phyloP scores from a whole-genome alignment of 805 yeast genomes.

The Nakazawaea holstii region DNA sequence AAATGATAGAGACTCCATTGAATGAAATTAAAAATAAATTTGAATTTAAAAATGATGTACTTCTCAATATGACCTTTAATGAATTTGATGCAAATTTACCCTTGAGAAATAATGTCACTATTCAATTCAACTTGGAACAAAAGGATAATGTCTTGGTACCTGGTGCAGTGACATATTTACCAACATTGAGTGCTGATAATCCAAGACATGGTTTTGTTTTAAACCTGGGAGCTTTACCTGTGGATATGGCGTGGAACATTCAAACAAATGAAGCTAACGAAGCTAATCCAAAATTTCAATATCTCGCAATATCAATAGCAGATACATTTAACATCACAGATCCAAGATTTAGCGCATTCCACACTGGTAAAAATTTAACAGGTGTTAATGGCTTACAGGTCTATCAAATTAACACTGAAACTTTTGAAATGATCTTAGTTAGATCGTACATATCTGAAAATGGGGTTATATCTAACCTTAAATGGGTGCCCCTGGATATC shows the following conservation, averaged over 20 bases:
- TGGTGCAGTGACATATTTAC: constrained; percentile 11
- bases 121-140: constrained; percentile 17
- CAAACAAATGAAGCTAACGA: constrained; percentile 18
- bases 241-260: constrained; percentile 50
- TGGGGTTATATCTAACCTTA: constrained; percentile 39
- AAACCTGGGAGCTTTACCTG: constrained; percentile 47
- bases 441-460: constrained; percentile 30
- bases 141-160: constrained; percentile 8
- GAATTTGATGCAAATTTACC: constrained; percentile 23
- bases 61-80: constrained; percentile 15
- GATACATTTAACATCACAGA: constrained; percentile 26
- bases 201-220: constrained; percentile 28
- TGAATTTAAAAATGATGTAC: constrained; percentile 12
- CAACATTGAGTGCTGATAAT: constrained; percentile 21
- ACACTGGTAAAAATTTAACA: constrained; percentile 10
- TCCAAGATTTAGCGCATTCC: constrained; percentile 21
- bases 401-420: constrained; percentile 30
- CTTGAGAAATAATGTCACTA: constrained; percentile 8
- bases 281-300: constrained; percentile 23
- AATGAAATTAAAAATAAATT: constrained; percentile 3
- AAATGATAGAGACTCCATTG: constrained; percentile 18
- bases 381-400: constrained; percentile 35
- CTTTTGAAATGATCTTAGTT: constrained; percentile 23
- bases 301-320: constrained; percentile 47
- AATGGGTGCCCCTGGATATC: constrained; percentile 33